These are phyloP conservation scores for Aureococcus anophagefferens DNA, from an alignment of 108 stramenopile genomes.

Conservation along the genomic window DNA sequence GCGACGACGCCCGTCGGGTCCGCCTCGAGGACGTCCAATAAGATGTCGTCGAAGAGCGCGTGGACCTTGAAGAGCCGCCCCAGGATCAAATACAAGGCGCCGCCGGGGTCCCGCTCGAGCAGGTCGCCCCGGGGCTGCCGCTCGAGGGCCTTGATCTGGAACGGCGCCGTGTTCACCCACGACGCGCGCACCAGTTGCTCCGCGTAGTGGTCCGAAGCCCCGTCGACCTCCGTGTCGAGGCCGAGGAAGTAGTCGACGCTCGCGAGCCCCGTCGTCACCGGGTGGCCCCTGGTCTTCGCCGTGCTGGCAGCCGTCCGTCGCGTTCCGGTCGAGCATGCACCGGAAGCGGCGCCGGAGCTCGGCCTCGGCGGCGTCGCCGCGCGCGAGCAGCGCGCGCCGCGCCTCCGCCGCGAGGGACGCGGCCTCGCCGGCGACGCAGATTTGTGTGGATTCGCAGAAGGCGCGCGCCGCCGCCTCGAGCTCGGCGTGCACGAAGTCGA, in stretches of 20 bases:
- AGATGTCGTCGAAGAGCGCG: conserved; percentile 25
- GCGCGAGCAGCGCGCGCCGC: not conserved
- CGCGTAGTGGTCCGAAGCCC: conserved; percentile 16
- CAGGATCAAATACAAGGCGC: conserved; percentile 24
- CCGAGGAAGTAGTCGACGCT: conserved; percentile 31
- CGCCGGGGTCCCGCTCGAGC: not conserved
- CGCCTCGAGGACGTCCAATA: conserved; percentile 10
- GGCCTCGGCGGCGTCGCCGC: not conserved
- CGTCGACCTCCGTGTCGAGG: conserved; percentile 21
- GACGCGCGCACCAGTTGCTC: conserved; percentile 28
- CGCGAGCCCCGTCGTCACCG: conserved; percentile 26
- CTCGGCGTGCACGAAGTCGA: not conserved
- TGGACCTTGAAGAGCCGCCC: conserved; percentile 38
- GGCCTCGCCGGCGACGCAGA: not conserved
- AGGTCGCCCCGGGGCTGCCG: no score
- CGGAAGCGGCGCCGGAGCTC: not conserved
- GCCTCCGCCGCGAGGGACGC: not conserved
- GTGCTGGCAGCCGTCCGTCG: not conserved
- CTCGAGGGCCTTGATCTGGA: not conserved
- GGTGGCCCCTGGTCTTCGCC: conserved; percentile 27
- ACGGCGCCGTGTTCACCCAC: conserved; percentile 11
- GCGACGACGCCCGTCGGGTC: conserved; percentile 14
- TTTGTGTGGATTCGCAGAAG: not conserved
- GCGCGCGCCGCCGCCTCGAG: not conserved
- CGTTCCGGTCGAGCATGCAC: not conserved